Conservation (phyloP, 2,329 filamentous ascomycete genomes). For the Didymella exigua region DNA sequence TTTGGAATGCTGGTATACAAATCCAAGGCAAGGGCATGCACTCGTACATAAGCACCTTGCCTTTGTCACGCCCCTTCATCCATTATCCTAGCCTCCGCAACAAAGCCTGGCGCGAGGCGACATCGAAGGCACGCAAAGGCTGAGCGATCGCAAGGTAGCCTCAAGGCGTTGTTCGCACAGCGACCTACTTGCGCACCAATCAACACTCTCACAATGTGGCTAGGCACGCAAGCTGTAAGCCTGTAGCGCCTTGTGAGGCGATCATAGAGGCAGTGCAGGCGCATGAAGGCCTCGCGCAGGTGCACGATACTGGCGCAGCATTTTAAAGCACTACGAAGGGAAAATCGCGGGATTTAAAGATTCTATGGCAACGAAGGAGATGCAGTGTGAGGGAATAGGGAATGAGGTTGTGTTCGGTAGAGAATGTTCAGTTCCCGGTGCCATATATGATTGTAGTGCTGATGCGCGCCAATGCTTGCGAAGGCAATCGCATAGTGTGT, state of each 20-base stretch:
- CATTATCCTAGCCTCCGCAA: conserved; percentile 1
- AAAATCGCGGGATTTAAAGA: background rate
- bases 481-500: background rate
- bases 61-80: background rate
- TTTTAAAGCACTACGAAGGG: background rate
- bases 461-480: no score
- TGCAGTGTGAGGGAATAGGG: background rate
- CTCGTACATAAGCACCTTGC: conserved; percentile 1
- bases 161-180: background rate
- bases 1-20: background rate
- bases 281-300: background rate
- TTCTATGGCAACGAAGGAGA: background rate
- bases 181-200: background rate
- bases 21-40: background rate
- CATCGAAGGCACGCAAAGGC: background rate
- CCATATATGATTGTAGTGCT: background rate
- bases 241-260: conserved; percentile 13
- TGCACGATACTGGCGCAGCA: background rate
- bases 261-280: conserved; percentile 9
- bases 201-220: background rate
- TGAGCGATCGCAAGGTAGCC: background rate
- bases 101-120: conserved; percentile 4
- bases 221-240: conserved; percentile 11
- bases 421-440: background rate
- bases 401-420: background rate